Percentiles rank a stretch among this genome's conserved stretches.
Conservation (phyloP, 352 stramenopile genomes). For the Blastocystis sp. region DNA sequence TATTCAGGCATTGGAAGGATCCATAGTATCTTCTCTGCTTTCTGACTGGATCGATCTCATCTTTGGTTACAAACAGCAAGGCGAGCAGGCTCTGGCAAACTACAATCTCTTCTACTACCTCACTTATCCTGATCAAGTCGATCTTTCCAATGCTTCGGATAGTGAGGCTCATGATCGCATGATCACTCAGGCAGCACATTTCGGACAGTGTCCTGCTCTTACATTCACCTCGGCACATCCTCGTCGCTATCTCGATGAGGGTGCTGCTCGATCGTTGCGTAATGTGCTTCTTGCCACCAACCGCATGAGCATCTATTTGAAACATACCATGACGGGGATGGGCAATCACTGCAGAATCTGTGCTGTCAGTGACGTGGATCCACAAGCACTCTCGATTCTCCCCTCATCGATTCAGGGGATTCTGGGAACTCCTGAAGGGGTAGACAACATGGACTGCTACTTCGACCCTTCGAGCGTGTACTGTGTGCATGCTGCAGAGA, state of each 20-base stretch:
- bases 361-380: neutral
- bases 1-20: conserved; percentile 88
- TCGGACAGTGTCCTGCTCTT: conserved; percentile 76
- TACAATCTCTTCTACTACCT: conserved; percentile 96
- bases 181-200: conserved; percentile 86
- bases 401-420: neutral
- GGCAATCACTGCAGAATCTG: neutral
- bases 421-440: neutral
- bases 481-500: neutral
- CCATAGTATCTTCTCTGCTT: conserved; percentile 88
- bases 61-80: conserved; percentile 94
- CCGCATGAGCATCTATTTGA: neutral
- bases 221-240: neutral
- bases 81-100: conserved; percentile 78
- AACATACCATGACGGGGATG: neutral
- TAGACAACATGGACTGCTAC: neutral
- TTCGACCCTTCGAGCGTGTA: neutral
- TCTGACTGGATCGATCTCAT: conserved; percentile 97
- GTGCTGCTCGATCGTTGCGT: neutral
- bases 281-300: neutral
- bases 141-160: conserved; percentile 68
- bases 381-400: neutral
- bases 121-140: conserved; percentile 86
- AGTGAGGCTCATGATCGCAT: neutral
- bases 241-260: neutral